These are phyloP conservation scores for Thinopyrum elongatum DNA, from an alignment of 176 grass and related monocot genomes.

Conservation along the genomic window DNA sequence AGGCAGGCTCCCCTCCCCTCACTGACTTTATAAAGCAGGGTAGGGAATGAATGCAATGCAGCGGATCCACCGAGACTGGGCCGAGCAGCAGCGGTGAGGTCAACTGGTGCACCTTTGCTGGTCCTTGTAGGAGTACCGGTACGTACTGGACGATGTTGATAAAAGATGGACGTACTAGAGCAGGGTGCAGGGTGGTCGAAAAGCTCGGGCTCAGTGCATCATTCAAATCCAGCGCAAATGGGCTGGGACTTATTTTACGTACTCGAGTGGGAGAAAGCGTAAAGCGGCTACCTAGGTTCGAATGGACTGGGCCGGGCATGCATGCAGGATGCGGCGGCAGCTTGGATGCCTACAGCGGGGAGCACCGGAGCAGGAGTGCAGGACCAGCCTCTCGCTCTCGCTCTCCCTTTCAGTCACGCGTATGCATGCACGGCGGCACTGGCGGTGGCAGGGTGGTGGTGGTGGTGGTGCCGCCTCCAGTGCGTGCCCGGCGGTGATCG, in stretches of 20 bases:
- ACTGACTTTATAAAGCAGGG: slow-evolving; percentile 36
- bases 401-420: neutral
- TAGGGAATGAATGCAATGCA: slow-evolving; percentile 9
- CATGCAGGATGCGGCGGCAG: too few relatives aligned
- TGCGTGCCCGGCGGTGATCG: neutral
- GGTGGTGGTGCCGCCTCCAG: neutral
- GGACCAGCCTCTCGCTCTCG: neutral
- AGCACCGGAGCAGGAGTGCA: neutral
- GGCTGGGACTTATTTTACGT: too few relatives aligned
- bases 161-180: neutral
- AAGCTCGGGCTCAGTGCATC: neutral
- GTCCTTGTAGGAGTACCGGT: neutral
- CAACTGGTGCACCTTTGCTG: slow-evolving; percentile 26
- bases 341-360: neutral
- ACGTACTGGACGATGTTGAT: neutral
- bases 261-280: neutral
- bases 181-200: neutral
- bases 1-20: neutral
- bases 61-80: too few relatives aligned
- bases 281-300: neutral
- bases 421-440: neutral
- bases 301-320: neutral
- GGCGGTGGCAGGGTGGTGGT: too few relatives aligned
- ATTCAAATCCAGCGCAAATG: neutral
- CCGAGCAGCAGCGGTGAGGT: neutral